These are phyloP conservation scores for Aureobasidium sp. DNA, from an alignment of 2,329 filamentous ascomycete genomes.

Conservation along the genomic window DNA sequence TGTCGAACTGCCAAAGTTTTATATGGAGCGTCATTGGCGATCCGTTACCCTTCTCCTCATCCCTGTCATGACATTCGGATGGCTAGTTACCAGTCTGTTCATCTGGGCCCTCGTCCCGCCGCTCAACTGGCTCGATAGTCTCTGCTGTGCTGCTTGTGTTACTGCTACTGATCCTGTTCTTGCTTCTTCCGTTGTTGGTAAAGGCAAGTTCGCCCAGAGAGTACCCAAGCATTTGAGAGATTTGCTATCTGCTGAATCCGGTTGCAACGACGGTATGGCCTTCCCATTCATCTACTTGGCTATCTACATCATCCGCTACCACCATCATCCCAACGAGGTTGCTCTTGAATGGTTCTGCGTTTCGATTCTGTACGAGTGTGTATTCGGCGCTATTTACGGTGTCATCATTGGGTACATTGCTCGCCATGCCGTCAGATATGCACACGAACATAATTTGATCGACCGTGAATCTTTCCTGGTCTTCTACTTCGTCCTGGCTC, in stretches of 20 bases:
- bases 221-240: conserved; percentile 97
- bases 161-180: conserved; percentile 96
- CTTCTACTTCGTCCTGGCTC: conserved; percentile 93
- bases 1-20: conserved; percentile 82
- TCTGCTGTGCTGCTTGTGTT: conserved; percentile 83
- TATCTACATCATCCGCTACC: conserved; percentile 79
- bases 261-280: conserved; percentile 99
- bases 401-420: conserved; percentile 83
- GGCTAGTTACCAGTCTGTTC: conserved; percentile 85
- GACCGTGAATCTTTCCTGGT: conserved; percentile 96
- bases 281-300: conserved; percentile 96
- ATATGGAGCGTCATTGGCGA: conserved; percentile 97
- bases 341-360: conserved; percentile 81
- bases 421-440: conserved; percentile 79
- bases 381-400: conserved; percentile 85
- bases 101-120: conserved; percentile 79
- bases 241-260: conserved; percentile 88
- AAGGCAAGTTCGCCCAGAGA: conserved; percentile 96
- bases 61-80: conserved; percentile 96
- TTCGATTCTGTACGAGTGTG: conserved; percentile 88
- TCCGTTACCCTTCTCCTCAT: conserved; percentile 82
- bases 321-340: conserved; percentile 58
- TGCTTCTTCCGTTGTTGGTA: conserved; percentile 95
- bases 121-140: conserved; percentile 80
- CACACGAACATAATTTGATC: conserved; percentile 77